These are phyloP conservation scores for Pestalotiopsis sp. DNA, from an alignment of 2,329 filamentous ascomycete species.

Conservation along the genomic window DNA sequence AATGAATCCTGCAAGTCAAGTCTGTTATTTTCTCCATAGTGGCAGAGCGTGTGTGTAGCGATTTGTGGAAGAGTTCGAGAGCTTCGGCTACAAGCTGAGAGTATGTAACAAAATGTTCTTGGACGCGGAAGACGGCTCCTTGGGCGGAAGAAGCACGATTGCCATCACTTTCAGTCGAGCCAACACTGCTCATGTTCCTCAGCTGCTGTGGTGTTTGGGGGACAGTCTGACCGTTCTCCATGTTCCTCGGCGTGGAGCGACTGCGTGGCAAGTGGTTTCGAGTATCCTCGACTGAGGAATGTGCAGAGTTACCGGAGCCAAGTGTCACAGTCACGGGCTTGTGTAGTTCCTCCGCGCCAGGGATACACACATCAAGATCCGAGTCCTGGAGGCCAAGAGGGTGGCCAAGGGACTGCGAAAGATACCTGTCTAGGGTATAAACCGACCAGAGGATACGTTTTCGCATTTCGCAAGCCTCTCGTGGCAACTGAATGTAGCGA, in stretches of 20 bases:
- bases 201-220: not conserved
- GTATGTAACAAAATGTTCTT: conserved; percentile 12
- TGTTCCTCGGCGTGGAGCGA: not conserved
- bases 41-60: conserved; percentile 10
- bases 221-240: not conserved
- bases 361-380: conserved; percentile 27
- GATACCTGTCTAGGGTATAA: conserved; percentile 39
- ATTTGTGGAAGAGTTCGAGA: conserved; percentile 16
- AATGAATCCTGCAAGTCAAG: conserved; percentile 14
- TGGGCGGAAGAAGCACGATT: not conserved
- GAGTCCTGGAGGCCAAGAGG: conserved; percentile 36
- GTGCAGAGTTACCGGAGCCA: not conserved
- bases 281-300: conserved; percentile 5
- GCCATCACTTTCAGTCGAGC: not conserved
- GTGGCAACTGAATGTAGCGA: conserved; percentile 47
- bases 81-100: conserved; percentile 13
- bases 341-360: conserved; percentile 30
- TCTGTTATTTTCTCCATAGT: conserved; percentile 14
- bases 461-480: conserved; percentile 32
- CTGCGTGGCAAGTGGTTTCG: conserved; percentile 10
- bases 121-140: conserved; percentile 1
- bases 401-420: conserved; percentile 38
- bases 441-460: conserved; percentile 44
- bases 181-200: not conserved
- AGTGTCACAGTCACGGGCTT: conserved; percentile 17